Evolutionary conservation across 2,329 filamentous ascomycete species (phyloP), one percentile per base, ranked within the genome.

Genomic region (Pyricularia sp.): DNA sequence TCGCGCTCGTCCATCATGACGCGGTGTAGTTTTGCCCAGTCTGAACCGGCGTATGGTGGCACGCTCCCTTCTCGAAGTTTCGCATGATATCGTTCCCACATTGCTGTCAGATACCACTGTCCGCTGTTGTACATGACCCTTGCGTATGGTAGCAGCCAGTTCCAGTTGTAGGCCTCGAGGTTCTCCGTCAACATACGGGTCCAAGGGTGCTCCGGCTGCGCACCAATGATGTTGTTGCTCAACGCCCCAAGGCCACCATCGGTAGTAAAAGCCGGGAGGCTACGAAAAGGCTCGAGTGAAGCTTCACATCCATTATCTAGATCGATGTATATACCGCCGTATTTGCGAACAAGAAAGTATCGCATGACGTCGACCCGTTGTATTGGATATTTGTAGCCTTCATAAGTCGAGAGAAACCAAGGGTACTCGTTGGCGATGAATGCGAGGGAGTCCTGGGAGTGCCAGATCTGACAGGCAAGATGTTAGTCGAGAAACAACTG

Each of bases 291-390:
- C 0, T 70, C 70, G 20, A 74, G 69, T 64, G 70, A 65, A n/a
- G 67, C n/a, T 64, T 70, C 72, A 70, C 73, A 74, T 68, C 72
- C 72, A n/a, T 66, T 83, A 77, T 95, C 92, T 64, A 94, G 80
- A 75, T 95, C 92, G 73, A 94, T 88, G 78, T 94, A 94, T 69
- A 93, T 88, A 59, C 92, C 92, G 68, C 92, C 92, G 76, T 87
- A 94, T 78, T 92, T 87, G 68, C 88, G 85, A 33, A 95, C 83
- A 25, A 93, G 84, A 76, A 94, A 94, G 80, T 94, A 94, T 67
- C 92, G 86, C 74, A 94, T 91, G 4, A 90, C 84, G 75, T 94
- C 91, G 69, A 91, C 90, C 70, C 91, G 86, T 79, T 94, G 90
- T 71, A 94, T 93, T 11, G 89, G 87, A 77, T 89, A 92, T 36